Conservation (phyloP, 352 stramenopile species). For the Pythium scleroteichum region DNA sequence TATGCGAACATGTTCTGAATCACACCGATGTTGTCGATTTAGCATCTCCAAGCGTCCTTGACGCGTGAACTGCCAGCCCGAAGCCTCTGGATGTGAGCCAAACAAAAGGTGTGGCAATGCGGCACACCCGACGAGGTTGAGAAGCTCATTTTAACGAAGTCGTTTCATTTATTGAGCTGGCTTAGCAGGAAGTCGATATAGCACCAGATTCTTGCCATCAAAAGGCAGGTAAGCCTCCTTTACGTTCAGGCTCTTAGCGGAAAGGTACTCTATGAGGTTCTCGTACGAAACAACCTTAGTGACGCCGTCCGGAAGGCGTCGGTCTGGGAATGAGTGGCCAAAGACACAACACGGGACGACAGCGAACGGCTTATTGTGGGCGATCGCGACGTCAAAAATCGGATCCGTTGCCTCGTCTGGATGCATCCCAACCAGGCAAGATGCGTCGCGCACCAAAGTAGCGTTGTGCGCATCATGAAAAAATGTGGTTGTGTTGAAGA, state of each 20-base stretch:
- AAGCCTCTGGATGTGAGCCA: too few relatives aligned
- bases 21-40: too few relatives aligned
- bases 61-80: too few relatives aligned
- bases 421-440: conserved; percentile 92
- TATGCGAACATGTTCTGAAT: too few relatives aligned
- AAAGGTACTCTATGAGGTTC: conserved; percentile 77
- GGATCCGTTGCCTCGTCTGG: conserved; percentile 95
- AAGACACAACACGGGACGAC: conserved; percentile 98
- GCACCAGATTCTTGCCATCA: conserved; percentile 84
- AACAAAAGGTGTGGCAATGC: too few relatives aligned
- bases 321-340: conserved; percentile 86
- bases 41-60: too few relatives aligned
- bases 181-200: conserved; percentile 40
- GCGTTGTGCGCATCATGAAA: conserved; percentile 46
- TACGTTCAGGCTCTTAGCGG: conserved; percentile 65
- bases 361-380: conserved; percentile 92
- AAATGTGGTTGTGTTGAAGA: conserved; percentile 68
- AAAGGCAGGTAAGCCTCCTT: conserved; percentile 69
- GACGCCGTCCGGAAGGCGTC: conserved; percentile 38
- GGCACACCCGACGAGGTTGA: too few relatives aligned
- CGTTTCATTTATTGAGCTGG: neutral
- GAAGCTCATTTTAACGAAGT: too few relatives aligned
- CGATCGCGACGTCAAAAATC: conserved; percentile 92
- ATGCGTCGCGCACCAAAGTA: conserved; percentile 66
- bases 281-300: conserved; percentile 75